These are phyloP conservation scores for Moniliella sp. DNA, from an alignment of 1,284 basidiomycete genomes.

Conservation along the genomic window DNA sequence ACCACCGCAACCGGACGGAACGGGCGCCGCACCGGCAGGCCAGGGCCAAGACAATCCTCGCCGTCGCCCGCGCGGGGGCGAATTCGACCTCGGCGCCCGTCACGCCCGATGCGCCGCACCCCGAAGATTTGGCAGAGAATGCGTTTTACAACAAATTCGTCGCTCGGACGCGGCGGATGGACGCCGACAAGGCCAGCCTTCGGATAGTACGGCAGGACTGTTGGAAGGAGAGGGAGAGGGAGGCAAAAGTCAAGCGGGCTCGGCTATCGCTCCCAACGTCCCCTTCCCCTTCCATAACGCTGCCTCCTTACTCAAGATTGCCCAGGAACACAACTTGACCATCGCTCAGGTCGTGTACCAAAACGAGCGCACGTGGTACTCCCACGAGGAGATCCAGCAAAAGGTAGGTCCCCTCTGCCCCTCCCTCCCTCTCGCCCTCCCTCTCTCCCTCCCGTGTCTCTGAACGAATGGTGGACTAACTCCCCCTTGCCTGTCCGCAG, in stretches of 20 bases:
- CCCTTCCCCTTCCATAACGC: constrained; percentile 68
- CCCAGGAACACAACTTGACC: constrained; percentile 56
- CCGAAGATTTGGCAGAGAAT: constrained; percentile 58
- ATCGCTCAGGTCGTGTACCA: constrained; percentile 56
- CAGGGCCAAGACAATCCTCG: neutral
- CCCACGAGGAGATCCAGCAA: constrained; percentile 15
- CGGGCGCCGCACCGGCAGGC: neutral
- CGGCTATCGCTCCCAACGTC: constrained; percentile 36
- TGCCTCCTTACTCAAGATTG: constrained; percentile 52
- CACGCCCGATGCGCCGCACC: constrained; percentile 2
- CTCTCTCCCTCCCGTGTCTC: no score
- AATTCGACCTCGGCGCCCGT: no score
- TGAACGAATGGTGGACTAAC: no score
- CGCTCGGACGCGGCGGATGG: constrained; percentile 1
- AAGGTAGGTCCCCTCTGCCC: constrained; percentile 6
- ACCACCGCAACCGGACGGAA: neutral
- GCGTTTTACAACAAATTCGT: constrained; percentile 52
- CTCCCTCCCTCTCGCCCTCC: no score
- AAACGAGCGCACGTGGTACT: constrained; percentile 48
- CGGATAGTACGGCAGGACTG: constrained; percentile 2
- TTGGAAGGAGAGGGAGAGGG: no score
- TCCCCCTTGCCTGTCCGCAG: neutral
- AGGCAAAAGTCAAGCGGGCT: constrained; percentile 6
- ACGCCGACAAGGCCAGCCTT: constrained; percentile 1
- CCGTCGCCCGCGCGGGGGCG: no score